Evolutionary conservation across 768 basidiomycete genomes (phyloP), one percentile per base, ranked within the genome.

Genomic region (Tulasnella sp.): DNA sequence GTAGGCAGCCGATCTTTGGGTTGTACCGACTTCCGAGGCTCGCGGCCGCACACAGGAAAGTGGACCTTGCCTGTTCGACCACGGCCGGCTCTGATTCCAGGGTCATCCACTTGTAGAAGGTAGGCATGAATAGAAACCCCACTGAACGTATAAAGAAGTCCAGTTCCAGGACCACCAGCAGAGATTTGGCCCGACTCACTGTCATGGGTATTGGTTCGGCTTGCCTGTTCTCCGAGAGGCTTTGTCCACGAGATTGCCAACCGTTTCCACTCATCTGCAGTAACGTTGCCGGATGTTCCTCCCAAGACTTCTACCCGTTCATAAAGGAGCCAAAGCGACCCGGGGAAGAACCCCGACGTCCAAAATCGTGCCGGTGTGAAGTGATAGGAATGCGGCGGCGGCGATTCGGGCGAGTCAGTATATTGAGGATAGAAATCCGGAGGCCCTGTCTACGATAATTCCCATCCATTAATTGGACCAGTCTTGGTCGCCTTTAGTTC

Each of bases 321-420:
- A 27, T 77, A 77, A 3, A 77, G 18, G 39, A 77, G 62, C 76
- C 76, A 77, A 2, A 77, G 56, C 16, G 76, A 77, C n/a, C 76
- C 76, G 19, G 76, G 76, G 39, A 77, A 77, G 76, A 77, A 77
- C 1, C 76, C 76, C 21, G 76, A 77, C 27, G 76, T 71, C 76
- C 76, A 77, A 77, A 77, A 77, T 44, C 38, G 48, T 38, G 76
- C 27, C 3, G 34, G 76, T 21, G 76, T 77, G 36, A 58, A 71
- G 52, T 31, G 31, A 44, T 77, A 77, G 24, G 56, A 34, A 39
- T 77, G 76, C 31, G 31, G 38, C n/a, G 38, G n/a, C 10, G 38
- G 27, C 0, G 39, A 36, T 19, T 58, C 52, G 8, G 62, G 76
- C 52, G 62, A 68, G 62, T 62, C 56, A 18, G 58, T 58, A 38